Percentiles rank a stretch among this genome's conserved stretches.
Conservation (phyloP, 2,329 filamentous ascomycete genomes). For the Ophidiomyces ophidiicola region DNA sequence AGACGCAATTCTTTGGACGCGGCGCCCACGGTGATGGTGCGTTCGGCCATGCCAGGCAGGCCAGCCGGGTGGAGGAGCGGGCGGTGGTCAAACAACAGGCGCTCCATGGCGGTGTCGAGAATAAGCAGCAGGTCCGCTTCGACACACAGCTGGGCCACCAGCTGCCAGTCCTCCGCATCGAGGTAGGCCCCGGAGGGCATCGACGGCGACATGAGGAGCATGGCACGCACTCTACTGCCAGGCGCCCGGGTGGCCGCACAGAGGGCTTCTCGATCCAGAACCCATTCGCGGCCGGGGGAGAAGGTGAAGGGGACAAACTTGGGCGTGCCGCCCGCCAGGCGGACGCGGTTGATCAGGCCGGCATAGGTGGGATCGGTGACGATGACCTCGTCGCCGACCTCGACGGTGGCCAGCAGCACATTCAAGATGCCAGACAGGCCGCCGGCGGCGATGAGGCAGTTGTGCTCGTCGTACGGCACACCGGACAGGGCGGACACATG, state of each 20-base stretch:
- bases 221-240: slow-evolving; percentile 1
- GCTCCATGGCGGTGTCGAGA: slow-evolving; percentile 7
- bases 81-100: slow-evolving; percentile 4
- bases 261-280: slow-evolving; percentile 5
- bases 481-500: slow-evolving; percentile 8
- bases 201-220: slow-evolving; percentile 8
- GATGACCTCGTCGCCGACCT: slow-evolving; percentile 8
- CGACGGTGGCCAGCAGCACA: slow-evolving; percentile 9
- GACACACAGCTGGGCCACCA: slow-evolving; percentile 6
- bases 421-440: slow-evolving; percentile 9
- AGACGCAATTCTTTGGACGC: slow-evolving; percentile 10
- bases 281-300: slow-evolving; percentile 4
- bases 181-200: slow-evolving; percentile 4
- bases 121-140: slow-evolving; percentile 4
- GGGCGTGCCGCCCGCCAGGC: slow-evolving; percentile 7
- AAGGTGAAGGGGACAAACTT: slow-evolving; percentile 9
- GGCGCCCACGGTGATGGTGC: slow-evolving; percentile 6
- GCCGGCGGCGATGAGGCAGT: slow-evolving; percentile 7
- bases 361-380: slow-evolving; percentile 9
- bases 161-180: slow-evolving; percentile 1
- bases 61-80: slow-evolving; percentile 3
- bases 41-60: slow-evolving; percentile 4
- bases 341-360: slow-evolving; percentile 8
- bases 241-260: not conserved
- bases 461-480: slow-evolving; percentile 1